These are phyloP conservation scores for Kockiozyma suomiensis DNA, from an alignment of 805 yeast species.

Conservation along the genomic window DNA sequence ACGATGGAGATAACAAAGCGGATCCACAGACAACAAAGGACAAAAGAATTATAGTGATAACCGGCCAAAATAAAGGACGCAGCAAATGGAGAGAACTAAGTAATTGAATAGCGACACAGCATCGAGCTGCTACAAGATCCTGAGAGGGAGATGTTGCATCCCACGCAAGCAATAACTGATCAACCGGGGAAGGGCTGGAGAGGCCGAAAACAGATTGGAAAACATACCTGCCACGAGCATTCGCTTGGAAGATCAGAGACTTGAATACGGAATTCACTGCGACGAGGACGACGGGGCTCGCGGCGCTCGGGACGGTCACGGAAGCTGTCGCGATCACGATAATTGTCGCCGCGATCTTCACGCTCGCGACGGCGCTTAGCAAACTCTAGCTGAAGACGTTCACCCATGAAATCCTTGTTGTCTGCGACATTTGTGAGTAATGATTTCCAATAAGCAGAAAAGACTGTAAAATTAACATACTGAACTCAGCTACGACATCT, in stretches of 20 bases:
- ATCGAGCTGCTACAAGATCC: background rate
- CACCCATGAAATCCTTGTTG: constrained; percentile 43
- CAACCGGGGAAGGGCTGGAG: constrained; percentile 9
- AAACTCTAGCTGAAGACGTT: constrained; percentile 41
- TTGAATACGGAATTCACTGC: constrained; percentile 37
- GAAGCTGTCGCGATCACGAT: constrained; percentile 27
- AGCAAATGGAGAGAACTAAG: background rate
- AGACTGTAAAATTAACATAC: constrained; percentile 19
- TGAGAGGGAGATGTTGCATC: background rate
- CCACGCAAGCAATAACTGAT: constrained; percentile 3
- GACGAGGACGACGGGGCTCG: constrained; percentile 35
- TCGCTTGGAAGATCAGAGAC: constrained; percentile 38
- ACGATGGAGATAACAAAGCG: background rate
- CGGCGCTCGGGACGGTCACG: constrained; percentile 32
- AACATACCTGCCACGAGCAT: constrained; percentile 41
- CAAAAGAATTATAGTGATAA: background rate
- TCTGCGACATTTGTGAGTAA: constrained; percentile 15
- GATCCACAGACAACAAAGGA: background rate
- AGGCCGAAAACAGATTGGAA: background rate
- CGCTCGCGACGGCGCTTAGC: constrained; percentile 43
- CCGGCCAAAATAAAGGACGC: background rate
- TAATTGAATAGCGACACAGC: background rate
- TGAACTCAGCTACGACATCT: constrained; percentile 37
- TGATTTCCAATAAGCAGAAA: background rate
- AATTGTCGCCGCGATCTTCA: constrained; percentile 24